Percentiles rank a stretch among this genome's conserved stretches.
These are phyloP conservation scores for Backusella tuberculispora DNA, from an alignment of 192 early-diverging fungal genomes.

Conservation along the genomic window DNA sequence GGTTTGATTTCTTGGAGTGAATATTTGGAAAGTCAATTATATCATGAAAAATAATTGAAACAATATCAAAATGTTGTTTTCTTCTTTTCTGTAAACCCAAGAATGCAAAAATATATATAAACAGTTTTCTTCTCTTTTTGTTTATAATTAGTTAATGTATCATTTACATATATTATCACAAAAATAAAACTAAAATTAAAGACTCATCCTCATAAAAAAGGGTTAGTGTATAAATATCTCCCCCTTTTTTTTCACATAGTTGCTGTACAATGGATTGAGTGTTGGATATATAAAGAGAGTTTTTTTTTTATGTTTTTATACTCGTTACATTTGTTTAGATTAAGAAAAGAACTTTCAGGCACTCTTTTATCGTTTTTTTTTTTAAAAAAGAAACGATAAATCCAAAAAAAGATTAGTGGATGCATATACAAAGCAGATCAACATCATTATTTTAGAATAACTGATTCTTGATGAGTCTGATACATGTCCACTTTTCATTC, in stretches of 20 bases:
- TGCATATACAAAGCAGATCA: not conserved
- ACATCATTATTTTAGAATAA: not conserved
- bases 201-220: too few relatives aligned
- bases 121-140: not conserved
- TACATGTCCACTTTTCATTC: not conserved
- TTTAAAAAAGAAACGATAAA: not conserved
- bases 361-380: not conserved
- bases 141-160: too few relatives aligned
- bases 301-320: not conserved
- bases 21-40: slow-evolving; percentile 54
- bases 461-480: too few relatives aligned
- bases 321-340: not conserved
- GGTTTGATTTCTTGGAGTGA: slow-evolving; percentile 61
- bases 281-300: too few relatives aligned
- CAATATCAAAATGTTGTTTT: not conserved
- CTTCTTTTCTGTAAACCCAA: not conserved
- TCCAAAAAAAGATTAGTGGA: not conserved
- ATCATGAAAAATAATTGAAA: slow-evolving; percentile 36
- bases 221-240: too few relatives aligned
- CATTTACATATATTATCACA: too few relatives aligned
- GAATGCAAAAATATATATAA: too few relatives aligned
- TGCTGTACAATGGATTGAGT: too few relatives aligned
- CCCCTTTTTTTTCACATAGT: too few relatives aligned
- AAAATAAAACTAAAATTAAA: too few relatives aligned
- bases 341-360: not conserved